These are phyloP conservation scores for Xylaria intraflava DNA, from an alignment of 495 filamentous ascomycete species.

Conservation along the genomic window DNA sequence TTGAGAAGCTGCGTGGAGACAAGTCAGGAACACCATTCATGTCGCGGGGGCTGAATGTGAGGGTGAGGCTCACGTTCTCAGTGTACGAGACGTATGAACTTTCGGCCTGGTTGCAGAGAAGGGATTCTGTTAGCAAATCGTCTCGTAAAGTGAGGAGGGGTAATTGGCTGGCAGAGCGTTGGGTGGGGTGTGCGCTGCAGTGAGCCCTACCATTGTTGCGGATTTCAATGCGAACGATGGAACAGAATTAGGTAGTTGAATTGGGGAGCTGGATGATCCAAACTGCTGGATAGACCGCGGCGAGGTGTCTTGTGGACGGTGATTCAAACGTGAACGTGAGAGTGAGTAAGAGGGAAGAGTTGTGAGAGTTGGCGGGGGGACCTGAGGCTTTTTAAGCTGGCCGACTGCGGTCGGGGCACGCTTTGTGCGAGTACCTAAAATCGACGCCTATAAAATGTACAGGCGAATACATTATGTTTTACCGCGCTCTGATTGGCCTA, in stretches of 20 bases:
- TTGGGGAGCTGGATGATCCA: background rate
- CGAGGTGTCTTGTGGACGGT: background rate
- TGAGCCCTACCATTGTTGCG: constrained; percentile 26
- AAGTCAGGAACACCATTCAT: constrained; percentile 17
- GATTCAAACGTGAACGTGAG: constrained; percentile 7
- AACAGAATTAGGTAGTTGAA: background rate
- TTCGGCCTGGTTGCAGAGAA: constrained; percentile 48
- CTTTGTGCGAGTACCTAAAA: background rate
- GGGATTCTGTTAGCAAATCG: constrained; percentile 39
- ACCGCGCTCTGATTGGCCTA: too few relatives aligned
- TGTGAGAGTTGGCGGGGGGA: background rate
- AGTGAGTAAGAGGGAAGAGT: background rate
- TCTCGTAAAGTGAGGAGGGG: constrained; percentile 24
- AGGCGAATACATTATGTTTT: too few relatives aligned
- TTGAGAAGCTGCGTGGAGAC: constrained; percentile 65
- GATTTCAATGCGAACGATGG: constrained; percentile 11
- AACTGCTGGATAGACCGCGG: background rate
- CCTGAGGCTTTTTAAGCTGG: constrained; percentile 11
- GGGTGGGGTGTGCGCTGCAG: constrained; percentile 22
- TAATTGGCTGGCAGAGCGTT: constrained; percentile 24
- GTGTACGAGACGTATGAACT: constrained; percentile 53
- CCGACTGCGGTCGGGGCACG: background rate
- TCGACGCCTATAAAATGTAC: too few relatives aligned
- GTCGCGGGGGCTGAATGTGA: background rate
- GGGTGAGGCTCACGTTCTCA: constrained; percentile 44